Base-by-base conservation (phyloP, 2,329 filamentous ascomycete species). In the Cadophora luteo-olivacea region DNA sequence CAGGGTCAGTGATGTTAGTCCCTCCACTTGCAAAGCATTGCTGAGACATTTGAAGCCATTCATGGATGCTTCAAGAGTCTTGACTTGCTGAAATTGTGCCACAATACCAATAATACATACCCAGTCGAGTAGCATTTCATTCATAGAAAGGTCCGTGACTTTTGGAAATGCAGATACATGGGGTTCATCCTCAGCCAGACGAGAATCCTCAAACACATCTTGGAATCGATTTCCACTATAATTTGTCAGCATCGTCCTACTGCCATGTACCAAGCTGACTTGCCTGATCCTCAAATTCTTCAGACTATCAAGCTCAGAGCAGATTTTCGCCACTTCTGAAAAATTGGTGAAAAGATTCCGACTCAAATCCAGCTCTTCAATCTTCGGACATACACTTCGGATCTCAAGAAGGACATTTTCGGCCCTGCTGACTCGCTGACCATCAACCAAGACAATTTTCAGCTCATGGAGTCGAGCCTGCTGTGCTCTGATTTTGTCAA, bases 401-500 rank as follows among this genome's bases (percentile, higher is more conserved):
- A 76, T 74, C 3, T 79, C 79, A n/a, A 73, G 77, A 38, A 72
- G 67, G 0, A 16, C 11, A 11, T 72, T 79, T 22, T 79, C 77
- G 2, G 77, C 79, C 12, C 79, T 77, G 63, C 78, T 80, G 70
- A 98, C 86, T 62, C 87, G 84, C 76, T 93, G 81, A 16, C 91
- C 90, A 80, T 98, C 94, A 8, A 99, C 84, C 49, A 98, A 88
- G 61, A 97, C 89, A 66, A 94, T 89, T 73, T 86, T 90, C 69
- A 98, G 85, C 75, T 96, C 92, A 65, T 90, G 84, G 38, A 98
- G 83, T 76, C 91, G 84, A 73, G 94, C 91, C 76, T 97, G 89
- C 80, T 94, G 89, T 72, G 86, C 86, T 54, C 91, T 88, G 73
- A 97, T 93, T 83, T 97, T 97, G 74, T 97, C 94, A 74, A 98